phyloP scores from a whole-genome alignment of 1,284 basidiomycete species.

The Naganishia liquefaciens region DNA sequence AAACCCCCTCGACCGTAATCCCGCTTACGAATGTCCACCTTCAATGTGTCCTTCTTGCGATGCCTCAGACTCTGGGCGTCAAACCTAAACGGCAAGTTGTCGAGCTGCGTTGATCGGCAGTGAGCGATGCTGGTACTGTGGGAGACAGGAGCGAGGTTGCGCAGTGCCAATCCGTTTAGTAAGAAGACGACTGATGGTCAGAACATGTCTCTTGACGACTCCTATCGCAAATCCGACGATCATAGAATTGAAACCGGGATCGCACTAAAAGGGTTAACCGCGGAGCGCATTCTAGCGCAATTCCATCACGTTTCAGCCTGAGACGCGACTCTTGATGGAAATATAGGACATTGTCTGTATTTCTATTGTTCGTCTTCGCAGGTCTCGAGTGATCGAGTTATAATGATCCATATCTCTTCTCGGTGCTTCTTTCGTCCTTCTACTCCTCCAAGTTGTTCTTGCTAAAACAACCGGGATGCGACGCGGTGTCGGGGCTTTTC shows the following conservation, averaged over 20 bases:
- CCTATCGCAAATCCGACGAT: not conserved
- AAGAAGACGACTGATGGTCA: too few relatives aligned
- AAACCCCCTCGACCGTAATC: too few relatives aligned
- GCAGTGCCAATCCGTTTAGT: too few relatives aligned
- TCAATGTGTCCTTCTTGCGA: too few relatives aligned
- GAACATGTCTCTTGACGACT: not conserved
- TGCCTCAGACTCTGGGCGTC: too few relatives aligned
- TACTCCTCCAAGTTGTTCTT: not conserved
- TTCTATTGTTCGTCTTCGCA: not conserved
- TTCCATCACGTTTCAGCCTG: slow-evolving; percentile 19
- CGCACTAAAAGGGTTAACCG: not conserved
- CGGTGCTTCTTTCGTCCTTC: not conserved
- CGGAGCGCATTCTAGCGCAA: not conserved
- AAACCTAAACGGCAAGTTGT: too few relatives aligned
- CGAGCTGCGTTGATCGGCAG: too few relatives aligned
- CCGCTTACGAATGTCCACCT: too few relatives aligned
- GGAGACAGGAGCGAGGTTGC: too few relatives aligned
- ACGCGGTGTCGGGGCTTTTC: not conserved
- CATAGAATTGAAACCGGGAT: not conserved
- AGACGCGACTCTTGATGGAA: slow-evolving; percentile 4
- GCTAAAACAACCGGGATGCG: not conserved
- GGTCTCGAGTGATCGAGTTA: not conserved
- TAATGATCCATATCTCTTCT: not conserved
- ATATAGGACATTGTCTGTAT: not conserved
- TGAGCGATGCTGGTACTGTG: too few relatives aligned